A percentile compares a stretch with the other conserved stretches of the same genome.
Conservation (phyloP, 495 filamentous ascomycete species). For the Xylaria castorea region DNA sequence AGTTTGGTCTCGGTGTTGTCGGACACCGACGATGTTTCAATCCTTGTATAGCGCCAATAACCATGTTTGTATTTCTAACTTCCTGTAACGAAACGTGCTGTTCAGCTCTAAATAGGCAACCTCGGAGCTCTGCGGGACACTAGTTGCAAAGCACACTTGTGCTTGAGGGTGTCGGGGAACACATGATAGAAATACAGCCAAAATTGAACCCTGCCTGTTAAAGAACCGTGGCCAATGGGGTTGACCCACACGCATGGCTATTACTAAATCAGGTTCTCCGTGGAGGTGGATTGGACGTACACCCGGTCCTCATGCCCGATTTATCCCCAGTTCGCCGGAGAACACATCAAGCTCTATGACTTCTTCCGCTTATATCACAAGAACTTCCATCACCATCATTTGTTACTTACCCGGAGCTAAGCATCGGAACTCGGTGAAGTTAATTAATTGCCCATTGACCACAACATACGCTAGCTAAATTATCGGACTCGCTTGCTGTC, state of each 20-base stretch:
- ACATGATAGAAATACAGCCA: background rate
- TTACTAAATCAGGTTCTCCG: background rate
- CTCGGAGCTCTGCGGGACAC: background rate
- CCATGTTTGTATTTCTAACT: background rate
- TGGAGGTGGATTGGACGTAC: background rate
- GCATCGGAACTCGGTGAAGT: background rate
- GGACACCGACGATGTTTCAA: slow-evolving; percentile 4
- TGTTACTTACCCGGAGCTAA: background rate
- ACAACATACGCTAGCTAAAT: background rate
- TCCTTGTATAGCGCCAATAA: background rate
- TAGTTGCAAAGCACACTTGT: background rate
- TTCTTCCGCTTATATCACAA: background rate
- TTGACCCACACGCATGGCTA: background rate
- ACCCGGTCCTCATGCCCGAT: background rate
- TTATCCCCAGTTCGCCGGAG: background rate
- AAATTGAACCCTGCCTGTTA: background rate
- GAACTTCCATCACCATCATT: background rate
- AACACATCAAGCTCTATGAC: background rate
- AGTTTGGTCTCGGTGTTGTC: slow-evolving; percentile 11
- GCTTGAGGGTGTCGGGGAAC: background rate
- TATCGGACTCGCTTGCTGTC: slow-evolving; percentile 9
- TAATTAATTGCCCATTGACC: background rate
- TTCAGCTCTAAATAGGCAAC: slow-evolving; percentile 1
- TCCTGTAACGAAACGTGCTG: background rate
- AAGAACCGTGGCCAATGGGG: slow-evolving; percentile 8